Evolutionary conservation across 2,329 filamentous ascomycete species (phyloP).

Genomic region (Aureobasidium sp.): DNA sequence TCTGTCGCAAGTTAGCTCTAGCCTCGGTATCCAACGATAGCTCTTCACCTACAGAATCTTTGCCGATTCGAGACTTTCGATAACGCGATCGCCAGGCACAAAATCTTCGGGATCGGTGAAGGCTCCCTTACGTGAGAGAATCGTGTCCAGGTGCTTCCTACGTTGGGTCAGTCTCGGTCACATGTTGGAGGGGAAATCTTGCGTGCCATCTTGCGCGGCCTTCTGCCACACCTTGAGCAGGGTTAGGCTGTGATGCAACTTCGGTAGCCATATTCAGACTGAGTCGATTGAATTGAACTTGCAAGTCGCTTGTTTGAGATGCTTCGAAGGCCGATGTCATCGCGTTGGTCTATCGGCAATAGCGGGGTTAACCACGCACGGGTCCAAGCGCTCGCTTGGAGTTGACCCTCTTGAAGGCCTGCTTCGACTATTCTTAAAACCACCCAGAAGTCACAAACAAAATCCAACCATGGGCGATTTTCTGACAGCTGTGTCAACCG

Average conservation of each 20-base stretch:
- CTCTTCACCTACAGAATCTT: slow-evolving; percentile 37
- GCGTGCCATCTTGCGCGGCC: slow-evolving; percentile 13
- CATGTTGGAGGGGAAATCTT: not conserved
- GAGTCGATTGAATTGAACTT: not conserved
- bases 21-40: slow-evolving; percentile 15
- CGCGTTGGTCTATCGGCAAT: not conserved
- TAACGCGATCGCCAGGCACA: slow-evolving; percentile 41
- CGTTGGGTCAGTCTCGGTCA: slow-evolving; percentile 12
- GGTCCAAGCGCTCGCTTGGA: not conserved
- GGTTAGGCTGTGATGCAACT: not conserved
- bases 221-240: not conserved
- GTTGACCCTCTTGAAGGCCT: not conserved
- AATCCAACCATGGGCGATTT: slow-evolving; percentile 38
- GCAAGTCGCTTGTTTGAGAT: not conserved
- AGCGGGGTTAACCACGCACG: not conserved
- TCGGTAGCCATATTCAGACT: slow-evolving; percentile 1
- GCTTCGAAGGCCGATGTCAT: slow-evolving; percentile 2
- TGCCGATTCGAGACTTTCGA: slow-evolving; percentile 53
- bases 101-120: slow-evolving; percentile 59
- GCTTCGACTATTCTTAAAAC: not conserved
- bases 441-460: slow-evolving; percentile 15
- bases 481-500: slow-evolving; percentile 40
- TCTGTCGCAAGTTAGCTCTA: slow-evolving; percentile 27
- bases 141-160: slow-evolving; percentile 72
- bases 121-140: slow-evolving; percentile 68